phyloP scores from a whole-genome alignment of 139 green algal genomes.

The Chlamydomonas asymmetrica region DNA sequence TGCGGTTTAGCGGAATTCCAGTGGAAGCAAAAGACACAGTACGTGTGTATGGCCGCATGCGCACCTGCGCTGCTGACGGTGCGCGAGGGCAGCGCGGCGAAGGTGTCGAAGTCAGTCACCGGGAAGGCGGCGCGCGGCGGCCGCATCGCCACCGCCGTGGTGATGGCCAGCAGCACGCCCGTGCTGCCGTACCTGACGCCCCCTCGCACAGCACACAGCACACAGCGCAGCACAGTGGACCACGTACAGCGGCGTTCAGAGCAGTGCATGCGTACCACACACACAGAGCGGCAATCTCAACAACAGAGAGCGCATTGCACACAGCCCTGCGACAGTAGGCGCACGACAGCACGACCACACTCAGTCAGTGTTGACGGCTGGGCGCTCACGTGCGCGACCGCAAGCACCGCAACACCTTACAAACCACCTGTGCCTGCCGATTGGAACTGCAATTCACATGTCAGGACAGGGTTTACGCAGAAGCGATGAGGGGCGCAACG shows the following conservation, averaged over 20 bases:
- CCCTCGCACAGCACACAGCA: neutral
- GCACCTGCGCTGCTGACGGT: conserved; percentile 5
- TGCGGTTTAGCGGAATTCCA: no score
- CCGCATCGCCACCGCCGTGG: conserved; percentile 36
- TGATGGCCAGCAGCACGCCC: conserved; percentile 34
- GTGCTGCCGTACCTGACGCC: conserved; percentile 33
- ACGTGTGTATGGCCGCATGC: no score
- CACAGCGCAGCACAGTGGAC: neutral
- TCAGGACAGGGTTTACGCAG: no score
- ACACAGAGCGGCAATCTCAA: no score
- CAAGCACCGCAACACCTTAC: no score
- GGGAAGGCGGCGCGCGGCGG: conserved; percentile 40
- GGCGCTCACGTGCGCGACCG: no score
- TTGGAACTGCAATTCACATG: no score
- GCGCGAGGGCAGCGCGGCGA: conserved; percentile 18
- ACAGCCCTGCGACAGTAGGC: neutral
- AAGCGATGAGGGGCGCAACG: no score
- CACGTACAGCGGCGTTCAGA: neutral
- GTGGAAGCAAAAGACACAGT: no score
- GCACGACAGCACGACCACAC: neutral
- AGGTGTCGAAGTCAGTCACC: conserved; percentile 31
- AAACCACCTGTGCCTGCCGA: no score
- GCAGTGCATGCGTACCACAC: neutral
- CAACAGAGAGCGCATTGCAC: neutral
- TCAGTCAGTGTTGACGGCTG: conserved; percentile 8